These are phyloP conservation scores for Solanum clarkiae DNA, from an alignment of 257 asterid genomes.

Conservation along the genomic window DNA sequence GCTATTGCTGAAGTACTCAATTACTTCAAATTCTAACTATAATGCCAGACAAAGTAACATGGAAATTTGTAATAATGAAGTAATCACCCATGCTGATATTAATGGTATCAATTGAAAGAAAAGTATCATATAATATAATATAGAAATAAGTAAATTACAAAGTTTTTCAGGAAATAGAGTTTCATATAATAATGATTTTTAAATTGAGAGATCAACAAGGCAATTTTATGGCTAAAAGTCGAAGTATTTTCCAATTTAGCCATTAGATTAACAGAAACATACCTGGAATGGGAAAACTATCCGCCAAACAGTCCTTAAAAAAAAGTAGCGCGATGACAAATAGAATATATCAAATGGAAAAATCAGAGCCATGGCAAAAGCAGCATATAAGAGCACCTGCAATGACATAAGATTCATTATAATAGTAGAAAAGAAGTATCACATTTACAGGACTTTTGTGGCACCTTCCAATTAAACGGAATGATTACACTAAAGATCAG, in stretches of 20 bases:
- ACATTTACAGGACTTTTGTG: not conserved
- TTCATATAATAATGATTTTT: not conserved
- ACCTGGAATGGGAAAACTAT: conserved; percentile 86
- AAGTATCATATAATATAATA: not conserved
- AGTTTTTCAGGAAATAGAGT: not conserved
- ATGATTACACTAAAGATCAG: not conserved
- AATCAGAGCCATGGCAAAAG: conserved; percentile 61
- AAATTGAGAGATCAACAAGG: not conserved
- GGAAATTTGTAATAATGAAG: not conserved
- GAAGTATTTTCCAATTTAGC: not conserved
- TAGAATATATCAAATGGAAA: conserved; percentile 91
- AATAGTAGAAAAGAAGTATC: not conserved
- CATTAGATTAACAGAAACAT: conserved; percentile 24
- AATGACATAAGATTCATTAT: conserved; percentile 7
- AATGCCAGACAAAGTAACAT: not conserved
- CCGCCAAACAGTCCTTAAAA: conserved; percentile 83
- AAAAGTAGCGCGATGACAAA: conserved; percentile 85
- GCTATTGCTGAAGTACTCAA: not conserved
- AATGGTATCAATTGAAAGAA: not conserved
- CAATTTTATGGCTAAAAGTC: not conserved
- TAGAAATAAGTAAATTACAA: not conserved
- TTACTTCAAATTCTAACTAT: not conserved
- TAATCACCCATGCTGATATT: not conserved
- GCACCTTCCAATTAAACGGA: not conserved
- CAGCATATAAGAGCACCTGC: conserved; percentile 93